These are phyloP conservation scores for Fusarium tricinctum DNA, from an alignment of 2,329 filamentous ascomycete genomes.

Conservation along the genomic window DNA sequence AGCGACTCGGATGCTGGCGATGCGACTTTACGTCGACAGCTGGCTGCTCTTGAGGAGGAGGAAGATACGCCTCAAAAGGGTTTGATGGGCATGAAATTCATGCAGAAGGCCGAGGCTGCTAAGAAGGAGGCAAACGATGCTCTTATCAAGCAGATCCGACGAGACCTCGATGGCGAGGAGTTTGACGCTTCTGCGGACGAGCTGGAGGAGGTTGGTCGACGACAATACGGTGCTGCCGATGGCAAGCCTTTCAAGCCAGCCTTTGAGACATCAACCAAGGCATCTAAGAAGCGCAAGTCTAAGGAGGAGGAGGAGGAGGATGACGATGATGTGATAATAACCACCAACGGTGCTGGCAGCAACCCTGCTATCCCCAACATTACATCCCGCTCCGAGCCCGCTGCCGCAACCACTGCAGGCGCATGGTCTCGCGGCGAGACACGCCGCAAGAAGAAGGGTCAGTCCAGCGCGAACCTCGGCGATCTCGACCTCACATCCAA, in stretches of 20 bases:
- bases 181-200: conserved; percentile 66
- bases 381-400: conserved; percentile 36
- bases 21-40: conserved; percentile 64
- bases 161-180: conserved; percentile 77
- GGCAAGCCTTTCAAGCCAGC: conserved; percentile 52
- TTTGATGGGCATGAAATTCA: conserved; percentile 90
- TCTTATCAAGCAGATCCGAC: conserved; percentile 76
- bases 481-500: conserved; percentile 60
- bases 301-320: conserved; percentile 45
- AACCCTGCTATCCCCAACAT: conserved; percentile 43
- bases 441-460: conserved; percentile 58
- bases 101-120: conserved; percentile 87
- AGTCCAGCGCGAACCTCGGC: conserved; percentile 48
- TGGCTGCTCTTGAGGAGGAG: conserved; percentile 60
- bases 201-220: conserved; percentile 74
- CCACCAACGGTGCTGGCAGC: conserved; percentile 36
- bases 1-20: conserved; percentile 71
- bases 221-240: conserved; percentile 71
- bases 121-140: conserved; percentile 86
- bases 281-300: conserved; percentile 50
- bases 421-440: conserved; percentile 60
- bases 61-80: conserved; percentile 72
- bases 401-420: conserved; percentile 52
- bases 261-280: conserved; percentile 49
- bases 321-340: conserved; percentile 50